Base-by-base conservation (phyloP, 306 rosid genomes). In the Echinosophora koreensis region DNA sequence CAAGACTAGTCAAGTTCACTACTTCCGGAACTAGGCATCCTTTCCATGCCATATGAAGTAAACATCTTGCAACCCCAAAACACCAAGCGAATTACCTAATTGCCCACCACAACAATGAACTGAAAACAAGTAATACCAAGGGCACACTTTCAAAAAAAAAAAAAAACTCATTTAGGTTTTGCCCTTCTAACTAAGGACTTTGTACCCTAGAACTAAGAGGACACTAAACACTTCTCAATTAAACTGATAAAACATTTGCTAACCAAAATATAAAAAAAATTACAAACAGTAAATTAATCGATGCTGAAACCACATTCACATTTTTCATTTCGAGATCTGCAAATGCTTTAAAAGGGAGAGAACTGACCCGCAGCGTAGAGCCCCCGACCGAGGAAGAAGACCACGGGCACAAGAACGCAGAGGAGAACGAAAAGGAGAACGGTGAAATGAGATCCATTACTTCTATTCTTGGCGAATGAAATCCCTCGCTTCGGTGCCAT, bases 381-480 rank as follows among this genome's bases (percentile, higher is more conserved):
- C 6, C 88, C 91, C n/a, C 86, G 84, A 52, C 88, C 76, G 73
- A 92, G 17, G 84, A 95, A 90, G 93, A 95, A 90, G 69, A 88
- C 27, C 58, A 79, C 10, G 0, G 97, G 92, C 12, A 77, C 84
- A 12, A 94, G 85, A 76, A 95, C 59, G 62, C 86, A 80, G 39
- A 90, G 76, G 55, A 89, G 86, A 47, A 84, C 47, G 78, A 90
- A 71, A 59, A 69, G 64, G 51, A 89, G 76, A 35, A 88, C 13
- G 38, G 90, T 77, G 59, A 88, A 82, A 77, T 85, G 84, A 67
- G 90, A 86, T 84, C 87, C 90, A 32, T 72, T 81, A 73, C 81
- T 86, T 73, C 94, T 77, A 71, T 17, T 83, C 73, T 88, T 85
- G 59, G 77, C 64, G 27, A 58, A 35, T 17, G 79, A 59, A 44